A percentile compares a stretch with the other conserved stretches of the same genome.
Conservation (phyloP, 805 yeast species). For the Blastobotrys chiropterorum region DNA sequence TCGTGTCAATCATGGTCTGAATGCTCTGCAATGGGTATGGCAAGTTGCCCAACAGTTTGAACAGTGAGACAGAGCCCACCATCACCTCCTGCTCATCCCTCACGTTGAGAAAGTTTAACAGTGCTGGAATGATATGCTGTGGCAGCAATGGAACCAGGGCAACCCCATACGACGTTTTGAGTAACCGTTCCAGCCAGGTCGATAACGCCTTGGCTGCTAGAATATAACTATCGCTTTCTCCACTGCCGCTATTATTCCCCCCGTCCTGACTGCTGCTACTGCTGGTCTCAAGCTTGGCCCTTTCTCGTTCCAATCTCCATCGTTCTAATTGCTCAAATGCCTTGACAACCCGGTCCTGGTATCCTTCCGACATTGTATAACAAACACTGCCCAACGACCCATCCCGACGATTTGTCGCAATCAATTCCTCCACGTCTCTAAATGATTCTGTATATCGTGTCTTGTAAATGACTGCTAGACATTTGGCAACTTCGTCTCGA, state of each 20-base stretch:
- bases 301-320: constrained; percentile 29
- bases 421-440: constrained; percentile 35
- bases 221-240: constrained; percentile 44
- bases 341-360: constrained; percentile 33
- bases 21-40: constrained; percentile 40
- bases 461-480: constrained; percentile 44
- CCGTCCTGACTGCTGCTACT: background rate
- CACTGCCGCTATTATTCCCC: constrained; percentile 28
- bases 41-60: constrained; percentile 42
- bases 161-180: constrained; percentile 48
- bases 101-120: constrained; percentile 55
- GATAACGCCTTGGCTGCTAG: constrained; percentile 59
- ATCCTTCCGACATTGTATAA: constrained; percentile 30
- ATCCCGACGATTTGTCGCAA: constrained; percentile 31
- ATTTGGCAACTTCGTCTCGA: constrained; percentile 58
- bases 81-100: constrained; percentile 68
- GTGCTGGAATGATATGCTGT: constrained; percentile 57
- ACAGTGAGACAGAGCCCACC: constrained; percentile 40
- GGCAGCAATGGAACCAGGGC: constrained; percentile 48
- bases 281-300: background rate
- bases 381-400: constrained; percentile 34
- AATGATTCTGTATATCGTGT: constrained; percentile 40
- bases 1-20: constrained; percentile 38
- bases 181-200: constrained; percentile 50
- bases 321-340: constrained; percentile 42